Evolutionary conservation across 495 filamentous ascomycete genomes (phyloP).

Genomic region (Chlorociboria aeruginascens): DNA sequence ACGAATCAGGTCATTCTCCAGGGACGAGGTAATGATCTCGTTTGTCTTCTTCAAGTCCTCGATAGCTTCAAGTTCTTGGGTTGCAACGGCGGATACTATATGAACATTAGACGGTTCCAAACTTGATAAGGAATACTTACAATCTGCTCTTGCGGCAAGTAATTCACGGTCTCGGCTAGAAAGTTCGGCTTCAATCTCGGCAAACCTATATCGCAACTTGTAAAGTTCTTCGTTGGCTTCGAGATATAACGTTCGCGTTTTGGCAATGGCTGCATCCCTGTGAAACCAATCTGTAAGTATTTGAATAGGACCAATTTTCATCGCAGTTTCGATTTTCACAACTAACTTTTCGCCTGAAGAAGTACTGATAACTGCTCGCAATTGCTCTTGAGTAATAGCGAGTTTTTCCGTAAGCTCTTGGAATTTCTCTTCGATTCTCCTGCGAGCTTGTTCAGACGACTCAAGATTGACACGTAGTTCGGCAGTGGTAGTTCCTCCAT

Average conservation of each 20-base stretch:
- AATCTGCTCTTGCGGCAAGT: conserved; percentile 25
- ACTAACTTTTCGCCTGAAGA: conserved; percentile 39
- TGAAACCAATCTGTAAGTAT: conserved; percentile 28
- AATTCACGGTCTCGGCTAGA: conserved; percentile 35
- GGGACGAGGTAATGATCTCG: conserved; percentile 36
- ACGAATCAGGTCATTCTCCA: conserved; percentile 36
- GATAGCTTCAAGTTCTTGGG: conserved; percentile 33
- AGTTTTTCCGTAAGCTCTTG: conserved; percentile 37
- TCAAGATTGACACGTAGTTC: conserved; percentile 37
- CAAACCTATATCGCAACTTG: conserved; percentile 21
- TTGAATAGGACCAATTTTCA: conserved; percentile 21
- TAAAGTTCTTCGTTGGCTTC: conserved; percentile 22
- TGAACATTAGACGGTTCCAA: conserved; percentile 2
- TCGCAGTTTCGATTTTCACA: conserved; percentile 8
- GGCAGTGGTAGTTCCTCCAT: conserved; percentile 35
- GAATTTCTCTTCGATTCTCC: conserved; percentile 31
- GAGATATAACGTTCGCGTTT: conserved; percentile 25
- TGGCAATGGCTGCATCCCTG: conserved; percentile 27
- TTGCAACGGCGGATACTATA: conserved; percentile 34
- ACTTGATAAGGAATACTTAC: conserved; percentile 7
- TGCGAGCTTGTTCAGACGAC: conserved; percentile 23
- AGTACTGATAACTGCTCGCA: conserved; percentile 33
- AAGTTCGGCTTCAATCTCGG: conserved; percentile 31
- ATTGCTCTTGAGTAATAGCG: conserved; percentile 36
- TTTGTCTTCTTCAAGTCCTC: conserved; percentile 41